Percentiles rank a stretch among this genome's conserved stretches.
Evolutionary conservation across 2,329 filamentous ascomycete species (phyloP).

Genomic region (Verticillium klebahnii): DNA sequence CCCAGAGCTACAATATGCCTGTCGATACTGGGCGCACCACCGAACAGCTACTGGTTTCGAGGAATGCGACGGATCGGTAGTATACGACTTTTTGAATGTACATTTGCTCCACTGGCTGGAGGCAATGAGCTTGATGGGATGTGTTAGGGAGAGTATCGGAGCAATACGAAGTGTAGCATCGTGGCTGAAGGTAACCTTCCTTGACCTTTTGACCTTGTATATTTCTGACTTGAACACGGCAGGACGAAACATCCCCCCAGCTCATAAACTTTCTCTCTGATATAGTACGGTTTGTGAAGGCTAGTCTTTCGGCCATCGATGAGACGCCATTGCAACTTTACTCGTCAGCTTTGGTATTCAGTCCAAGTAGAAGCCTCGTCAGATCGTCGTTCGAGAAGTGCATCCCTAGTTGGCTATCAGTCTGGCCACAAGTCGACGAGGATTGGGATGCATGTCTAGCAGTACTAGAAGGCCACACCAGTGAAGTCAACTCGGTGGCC

Average conservation of each 20-base stretch:
- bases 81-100: slow-evolving; percentile 27
- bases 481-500: neutral
- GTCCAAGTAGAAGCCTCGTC: slow-evolving; percentile 15
- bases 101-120: slow-evolving; percentile 39
- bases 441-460: slow-evolving; percentile 3
- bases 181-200: no score
- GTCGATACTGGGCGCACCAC: slow-evolving; percentile 34
- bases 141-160: slow-evolving; percentile 9
- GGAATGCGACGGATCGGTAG: slow-evolving; percentile 19
- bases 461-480: slow-evolving; percentile 13
- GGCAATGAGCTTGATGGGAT: slow-evolving; percentile 26
- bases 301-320: slow-evolving; percentile 7
- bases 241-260: no score
- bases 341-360: slow-evolving; percentile 17
- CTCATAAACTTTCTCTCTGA: slow-evolving; percentile 8
- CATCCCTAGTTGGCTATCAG: slow-evolving; percentile 13
- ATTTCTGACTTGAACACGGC: no score
- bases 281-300: slow-evolving; percentile 10
- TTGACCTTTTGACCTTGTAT: no score
- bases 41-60: slow-evolving; percentile 17
- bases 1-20: slow-evolving; percentile 30
- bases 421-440: neutral
- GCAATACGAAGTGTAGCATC: slow-evolving; percentile 7
- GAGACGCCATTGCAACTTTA: slow-evolving; percentile 20
- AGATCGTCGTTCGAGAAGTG: slow-evolving; percentile 7